These are phyloP conservation scores for Chlorella ohadii DNA, from an alignment of 139 green algal species.

Conservation along the genomic window DNA sequence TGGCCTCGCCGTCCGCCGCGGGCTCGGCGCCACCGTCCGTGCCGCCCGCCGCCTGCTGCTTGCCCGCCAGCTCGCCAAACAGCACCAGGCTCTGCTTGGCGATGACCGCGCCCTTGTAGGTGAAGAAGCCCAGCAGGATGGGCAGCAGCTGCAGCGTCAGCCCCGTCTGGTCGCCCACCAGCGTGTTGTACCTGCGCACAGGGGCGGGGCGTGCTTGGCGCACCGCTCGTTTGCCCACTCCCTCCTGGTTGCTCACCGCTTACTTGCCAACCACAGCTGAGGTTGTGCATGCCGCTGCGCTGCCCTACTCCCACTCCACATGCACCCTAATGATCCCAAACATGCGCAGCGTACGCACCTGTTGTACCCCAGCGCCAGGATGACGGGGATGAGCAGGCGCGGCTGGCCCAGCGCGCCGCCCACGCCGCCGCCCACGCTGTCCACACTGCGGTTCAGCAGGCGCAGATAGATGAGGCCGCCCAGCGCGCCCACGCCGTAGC, in stretches of 20 bases:
- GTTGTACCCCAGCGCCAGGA: constrained; percentile 88
- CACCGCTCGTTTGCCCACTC: no score
- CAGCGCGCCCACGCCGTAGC: constrained; percentile 84
- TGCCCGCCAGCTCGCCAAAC: constrained; percentile 41
- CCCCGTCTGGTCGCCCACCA: constrained; percentile 70
- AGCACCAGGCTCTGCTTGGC: constrained; percentile 47
- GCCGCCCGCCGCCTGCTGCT: not conserved
- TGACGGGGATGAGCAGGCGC: constrained; percentile 90
- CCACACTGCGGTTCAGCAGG: constrained; percentile 81
- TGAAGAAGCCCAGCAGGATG: constrained; percentile 96
- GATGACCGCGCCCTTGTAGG: constrained; percentile 92
- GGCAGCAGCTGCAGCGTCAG: constrained; percentile 87
- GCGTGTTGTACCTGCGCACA: constrained; percentile 64
- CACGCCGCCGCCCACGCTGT: constrained; percentile 64
- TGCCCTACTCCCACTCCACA: no score
- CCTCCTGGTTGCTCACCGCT: no score
- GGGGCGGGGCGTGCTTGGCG: not conserved
- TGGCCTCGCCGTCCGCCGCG: not conserved
- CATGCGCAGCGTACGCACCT: constrained; percentile 47
- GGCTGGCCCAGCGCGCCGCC: constrained; percentile 63
- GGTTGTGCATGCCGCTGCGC: no score
- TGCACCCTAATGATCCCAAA: no score
- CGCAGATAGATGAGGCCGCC: constrained; percentile 87
- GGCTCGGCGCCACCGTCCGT: not conserved
- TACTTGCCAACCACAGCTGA: no score